These are phyloP conservation scores for Alternaria burnsii DNA, from an alignment of 2,329 filamentous ascomycete genomes.

Conservation along the genomic window DNA sequence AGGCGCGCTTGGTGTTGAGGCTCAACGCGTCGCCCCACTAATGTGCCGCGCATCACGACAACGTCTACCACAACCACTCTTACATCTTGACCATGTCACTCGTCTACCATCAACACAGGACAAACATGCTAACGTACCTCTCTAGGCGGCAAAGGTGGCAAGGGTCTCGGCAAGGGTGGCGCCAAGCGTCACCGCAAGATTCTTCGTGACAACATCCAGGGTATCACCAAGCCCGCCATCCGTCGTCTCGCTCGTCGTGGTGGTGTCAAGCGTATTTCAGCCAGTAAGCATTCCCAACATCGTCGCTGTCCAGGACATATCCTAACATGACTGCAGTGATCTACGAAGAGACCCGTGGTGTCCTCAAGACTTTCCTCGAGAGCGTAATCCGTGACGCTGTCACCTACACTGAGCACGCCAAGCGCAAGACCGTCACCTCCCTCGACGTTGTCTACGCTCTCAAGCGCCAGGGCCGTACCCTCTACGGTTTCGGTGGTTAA, in stretches of 20 bases:
- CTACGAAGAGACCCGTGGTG: slow-evolving; percentile 80
- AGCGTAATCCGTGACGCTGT: slow-evolving; percentile 79
- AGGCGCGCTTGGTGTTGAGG: slow-evolving; percentile 38
- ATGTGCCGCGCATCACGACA: slow-evolving; percentile 25
- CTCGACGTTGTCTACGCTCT: slow-evolving; percentile 71
- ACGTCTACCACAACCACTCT: slow-evolving; percentile 14
- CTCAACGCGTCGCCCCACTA: slow-evolving; percentile 37
- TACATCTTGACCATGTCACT: slow-evolving; percentile 27
- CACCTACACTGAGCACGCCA: slow-evolving; percentile 82
- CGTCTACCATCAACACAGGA: slow-evolving; percentile 8
- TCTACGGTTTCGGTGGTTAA: slow-evolving; percentile 92
- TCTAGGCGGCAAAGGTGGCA: slow-evolving; percentile 63
- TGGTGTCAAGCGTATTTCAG: slow-evolving; percentile 63
- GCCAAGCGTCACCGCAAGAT: slow-evolving; percentile 65
- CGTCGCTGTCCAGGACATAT: neutral
- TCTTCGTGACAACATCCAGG: slow-evolving; percentile 64
- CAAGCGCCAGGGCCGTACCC: slow-evolving; percentile 73
- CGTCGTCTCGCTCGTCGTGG: slow-evolving; percentile 64
- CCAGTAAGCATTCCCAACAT: slow-evolving; percentile 50
- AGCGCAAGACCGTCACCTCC: slow-evolving; percentile 80
- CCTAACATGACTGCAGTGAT: slow-evolving; percentile 64
- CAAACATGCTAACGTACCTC: slow-evolving; percentile 45
- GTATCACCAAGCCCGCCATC: slow-evolving; percentile 64
- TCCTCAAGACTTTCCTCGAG: slow-evolving; percentile 81
- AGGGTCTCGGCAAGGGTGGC: slow-evolving; percentile 64